Base-by-base conservation (phyloP, 169 alveolate genomes). In the Eimeria zaria region DNA sequence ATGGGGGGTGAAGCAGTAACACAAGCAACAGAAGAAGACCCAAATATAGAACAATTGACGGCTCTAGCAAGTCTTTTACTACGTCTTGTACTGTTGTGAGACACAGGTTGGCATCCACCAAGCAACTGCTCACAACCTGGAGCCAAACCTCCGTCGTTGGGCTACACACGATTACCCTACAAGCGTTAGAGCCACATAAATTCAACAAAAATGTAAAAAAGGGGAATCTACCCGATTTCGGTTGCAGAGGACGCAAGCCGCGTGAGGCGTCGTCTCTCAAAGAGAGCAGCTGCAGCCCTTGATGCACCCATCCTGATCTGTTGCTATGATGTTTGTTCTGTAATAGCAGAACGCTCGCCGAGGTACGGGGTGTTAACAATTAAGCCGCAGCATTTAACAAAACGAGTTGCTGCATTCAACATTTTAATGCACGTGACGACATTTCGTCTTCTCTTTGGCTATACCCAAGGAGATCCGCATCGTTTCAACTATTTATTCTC, bases 241-340 rank as follows among this genome's bases (percentile, higher is more conserved):
- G 85, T 46, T 27, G 62, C 12, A 62, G 74, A 41, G 60, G 24
- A 20, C n/a, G n/a, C 24, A 16, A 7, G 22, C 16, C 46, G 53
- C 20, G 78, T 67, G 78, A 67, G 22, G 85, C 44, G 85, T 30
- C 85, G 85, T 74, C 85, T 74, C 85, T 62, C 16, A 5, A 30
- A 39, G 62, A 74, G 85, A 73, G 84, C 20, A 74, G 85, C 85
- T 22, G 85, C 85, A 74, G 85, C 85, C 85, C 85, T 74, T 74
- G n/a, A 20, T 44, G 41, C 85, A 39, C 78, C 78, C 78, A 44
- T 30, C 44, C n/a, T 69, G 22, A 11, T n/a, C 74, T 64, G 74
- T 8, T 69, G 48, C 33, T 51, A 8, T 51, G 58, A 12, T 69
- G 69, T 60, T 60, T 60, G 78, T 30, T 69, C 78, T 69, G 18